Base-by-base conservation (phyloP, 1,139 yeast species). In the Candida tetrigidarum region DNA sequence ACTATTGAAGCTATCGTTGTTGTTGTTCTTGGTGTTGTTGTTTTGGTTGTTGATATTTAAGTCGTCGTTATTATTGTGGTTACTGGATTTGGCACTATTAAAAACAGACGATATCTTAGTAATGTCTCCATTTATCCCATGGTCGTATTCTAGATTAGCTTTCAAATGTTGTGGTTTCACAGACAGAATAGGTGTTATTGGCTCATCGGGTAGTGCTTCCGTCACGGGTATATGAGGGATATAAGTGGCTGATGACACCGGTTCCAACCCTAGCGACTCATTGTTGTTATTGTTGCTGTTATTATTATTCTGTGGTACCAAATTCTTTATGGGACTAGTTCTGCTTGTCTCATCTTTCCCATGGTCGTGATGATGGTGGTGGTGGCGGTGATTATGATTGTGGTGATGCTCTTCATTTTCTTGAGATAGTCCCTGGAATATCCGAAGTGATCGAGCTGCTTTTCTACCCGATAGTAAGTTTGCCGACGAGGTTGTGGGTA, bases 141-240 rank as follows among this genome's bases (percentile, higher is more conserved):
- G 72, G 50, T 70, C 75, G 43, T 62, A 69, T 51, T 69, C 76
- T 37, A 70, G 48, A 49, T 69, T 66, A 9, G 75, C 74, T 8
- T 67, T 67, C 30, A 70, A 56, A 52, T 69, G 73, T 52, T 68
- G 74, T 7, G 50, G 49, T 19, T 38, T 38, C 7, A 34, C 22
- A 3, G 47, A 37, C 23, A 39, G 36, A 4, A 32, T 35, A 14
- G 53, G 51, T 4, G 46, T 39, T 18, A 41, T 37, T 14, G 50
- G 51, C 20, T 42, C 45, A 12, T 42, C 41, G 11, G 28, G 37
- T 34, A 34, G 37, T 9, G 27, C 12, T 22, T 34, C 37, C 4
- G 37, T 42, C 4, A 57, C 59, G 12, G 68, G 69, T 1, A 65
- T 63, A 46, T 66, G 69, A 16, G 71, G 71, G 39, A 63, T 59